Evolutionary conservation across 2,329 filamentous ascomycete species (phyloP), one percentile per base, ranked within the genome.

Genomic region (Didymellaceae sp.): DNA sequence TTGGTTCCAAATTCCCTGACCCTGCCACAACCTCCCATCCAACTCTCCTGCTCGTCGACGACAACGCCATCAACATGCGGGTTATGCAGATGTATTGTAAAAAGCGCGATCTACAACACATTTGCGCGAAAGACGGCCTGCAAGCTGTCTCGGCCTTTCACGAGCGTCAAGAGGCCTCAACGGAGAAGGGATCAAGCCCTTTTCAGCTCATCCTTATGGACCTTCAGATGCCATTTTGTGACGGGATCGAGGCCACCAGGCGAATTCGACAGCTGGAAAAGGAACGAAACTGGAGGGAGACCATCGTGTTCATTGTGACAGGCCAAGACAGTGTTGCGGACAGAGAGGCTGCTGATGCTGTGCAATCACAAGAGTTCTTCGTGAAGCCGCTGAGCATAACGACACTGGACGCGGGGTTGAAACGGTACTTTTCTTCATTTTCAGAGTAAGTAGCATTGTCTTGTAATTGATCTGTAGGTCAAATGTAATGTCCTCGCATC

Each of bases 11-110:
- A n/a, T n/a, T n/a, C n/a, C n/a, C n/a, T n/a, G n/a, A n/a, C n/a
- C n/a, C n/a, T n/a, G n/a, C n/a, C n/a, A n/a, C 6, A 25, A 25
- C 22, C 6, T 40, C 38, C 2, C 11, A 40, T 30, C 38, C 38
- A 3, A 40, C 38, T 21, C 24, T 14, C 30, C 25, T 40, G 3
- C 16, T 40, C 2, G 38, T 40, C 9, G 38, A 40, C 11, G 38
- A 40, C 25, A 40, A 40, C 24, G 16, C 16, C 4, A 17, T 40
- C 1, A 40, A 31, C 9, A 6, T 40, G 6, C 38, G 38, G 9
- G 25, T 40, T 3, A 30, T 40, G 38, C 38, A 40, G 17, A 40
- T 31, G 38, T 40, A 40, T 17, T 40, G 25, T 13, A 10, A 40
- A 16, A 40, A 40, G 24, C 38, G 38, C 17, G 17, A 14, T 10